Percentiles rank a stretch among this genome's conserved stretches.
Evolutionary conservation across 768 basidiomycete species (phyloP).

Genomic region (Panellus pusillus): DNA sequence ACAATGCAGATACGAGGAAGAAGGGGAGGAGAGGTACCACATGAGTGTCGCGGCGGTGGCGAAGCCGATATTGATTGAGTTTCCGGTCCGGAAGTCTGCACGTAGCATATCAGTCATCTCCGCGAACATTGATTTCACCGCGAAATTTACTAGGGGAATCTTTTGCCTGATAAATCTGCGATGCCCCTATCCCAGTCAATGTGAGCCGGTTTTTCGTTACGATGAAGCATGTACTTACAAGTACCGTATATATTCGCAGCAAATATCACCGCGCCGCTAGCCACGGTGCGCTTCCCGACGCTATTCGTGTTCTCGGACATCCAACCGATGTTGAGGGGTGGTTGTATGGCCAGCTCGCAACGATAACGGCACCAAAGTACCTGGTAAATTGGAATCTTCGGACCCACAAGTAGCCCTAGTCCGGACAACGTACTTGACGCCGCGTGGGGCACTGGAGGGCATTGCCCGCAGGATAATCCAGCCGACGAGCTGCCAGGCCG

Average conservation of each 20-base stretch:
- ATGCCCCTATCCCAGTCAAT: slow-evolving; percentile 16
- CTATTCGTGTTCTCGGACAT: slow-evolving; percentile 39
- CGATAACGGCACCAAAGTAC: slow-evolving; percentile 35
- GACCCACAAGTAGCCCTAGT: neutral
- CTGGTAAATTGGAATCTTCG: slow-evolving; percentile 1
- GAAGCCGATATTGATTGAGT: slow-evolving; percentile 37
- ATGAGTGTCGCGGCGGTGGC: slow-evolving; percentile 31
- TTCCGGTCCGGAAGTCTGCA: slow-evolving; percentile 35
- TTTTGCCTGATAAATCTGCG: slow-evolving; percentile 36
- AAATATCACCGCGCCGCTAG: slow-evolving; percentile 37
- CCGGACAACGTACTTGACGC: slow-evolving; percentile 26
- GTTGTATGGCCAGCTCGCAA: slow-evolving; percentile 39
- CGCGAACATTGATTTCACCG: no score
- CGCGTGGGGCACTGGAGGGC: slow-evolving; percentile 27
- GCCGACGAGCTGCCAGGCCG: slow-evolving; percentile 37
- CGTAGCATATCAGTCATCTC: neutral
- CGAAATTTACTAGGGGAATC: slow-evolving; percentile 33
- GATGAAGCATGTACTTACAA: slow-evolving; percentile 12
- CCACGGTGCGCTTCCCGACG: slow-evolving; percentile 28
- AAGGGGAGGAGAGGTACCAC: slow-evolving; percentile 23
- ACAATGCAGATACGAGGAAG: neutral
- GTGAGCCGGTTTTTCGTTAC: neutral
- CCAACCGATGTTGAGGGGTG: slow-evolving; percentile 41
- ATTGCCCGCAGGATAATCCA: slow-evolving; percentile 38
- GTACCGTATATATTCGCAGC: slow-evolving; percentile 32